phyloP scores from a whole-genome alignment of 2,329 filamentous ascomycete species.

The Colletotrichum graminicola region DNA sequence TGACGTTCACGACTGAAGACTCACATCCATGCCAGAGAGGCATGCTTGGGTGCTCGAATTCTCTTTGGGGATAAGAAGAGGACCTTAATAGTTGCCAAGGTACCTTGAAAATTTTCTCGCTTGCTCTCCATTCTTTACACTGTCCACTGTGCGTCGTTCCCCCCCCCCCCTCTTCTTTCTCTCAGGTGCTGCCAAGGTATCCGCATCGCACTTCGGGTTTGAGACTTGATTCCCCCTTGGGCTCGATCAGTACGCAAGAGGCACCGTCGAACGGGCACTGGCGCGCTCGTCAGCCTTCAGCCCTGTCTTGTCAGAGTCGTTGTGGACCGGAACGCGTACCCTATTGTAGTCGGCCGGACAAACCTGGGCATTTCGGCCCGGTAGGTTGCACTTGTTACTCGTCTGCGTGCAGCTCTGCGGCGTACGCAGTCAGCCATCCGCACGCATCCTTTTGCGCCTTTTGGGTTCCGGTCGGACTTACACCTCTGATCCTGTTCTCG shows the following conservation, averaged over 20 bases:
- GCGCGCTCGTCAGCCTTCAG: constrained; percentile 13
- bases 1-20: constrained; percentile 38
- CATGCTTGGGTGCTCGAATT: constrained; percentile 27
- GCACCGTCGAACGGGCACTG: constrained; percentile 36
- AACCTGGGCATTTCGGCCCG: constrained; percentile 26
- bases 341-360: constrained; percentile 39
- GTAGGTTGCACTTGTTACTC: constrained; percentile 38
- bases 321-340: not conserved
- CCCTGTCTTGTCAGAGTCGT: not conserved
- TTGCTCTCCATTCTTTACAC: constrained; percentile 21
- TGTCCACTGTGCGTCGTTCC: not conserved
- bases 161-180: not conserved
- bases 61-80: constrained; percentile 13
- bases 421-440: not conserved
- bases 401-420: constrained; percentile 33
- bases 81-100: constrained; percentile 33
- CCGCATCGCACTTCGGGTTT: constrained; percentile 33
- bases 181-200: constrained; percentile 27
- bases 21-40: constrained; percentile 38
- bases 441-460: too few relatives aligned
- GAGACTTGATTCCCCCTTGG: constrained; percentile 36
- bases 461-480: constrained; percentile 2
- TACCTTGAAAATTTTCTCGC: constrained; percentile 35
- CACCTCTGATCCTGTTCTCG: constrained; percentile 31
- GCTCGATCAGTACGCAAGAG: constrained; percentile 35